Evolutionary conservation across 2,329 filamentous ascomycete species (phyloP).

Genomic region (Hypoxylon sp.): DNA sequence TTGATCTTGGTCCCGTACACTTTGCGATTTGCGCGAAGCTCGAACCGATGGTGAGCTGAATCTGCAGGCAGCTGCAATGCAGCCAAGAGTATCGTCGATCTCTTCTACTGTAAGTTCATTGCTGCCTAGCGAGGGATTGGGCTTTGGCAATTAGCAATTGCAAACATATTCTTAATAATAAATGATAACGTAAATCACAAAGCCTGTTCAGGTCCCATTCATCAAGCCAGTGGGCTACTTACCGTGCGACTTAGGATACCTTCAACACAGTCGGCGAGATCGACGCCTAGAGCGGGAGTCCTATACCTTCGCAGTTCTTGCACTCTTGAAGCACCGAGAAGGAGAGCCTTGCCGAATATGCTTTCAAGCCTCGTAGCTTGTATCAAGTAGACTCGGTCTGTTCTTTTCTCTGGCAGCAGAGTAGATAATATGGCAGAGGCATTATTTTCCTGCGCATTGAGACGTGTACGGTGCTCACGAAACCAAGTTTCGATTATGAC

Average conservation of each 20-base stretch:
- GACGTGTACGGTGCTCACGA: slow-evolving; percentile 67
- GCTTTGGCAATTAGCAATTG: slow-evolving; percentile 57
- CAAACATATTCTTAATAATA: neutral
- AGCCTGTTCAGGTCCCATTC: neutral
- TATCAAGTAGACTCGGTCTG: slow-evolving; percentile 83
- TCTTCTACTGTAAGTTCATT: slow-evolving; percentile 76
- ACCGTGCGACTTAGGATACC: slow-evolving; percentile 74
- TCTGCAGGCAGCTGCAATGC: slow-evolving; percentile 75
- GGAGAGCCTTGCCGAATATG: slow-evolving; percentile 77
- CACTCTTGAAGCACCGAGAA: slow-evolving; percentile 73
- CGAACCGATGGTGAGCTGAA: slow-evolving; percentile 79
- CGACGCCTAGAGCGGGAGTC: slow-evolving; percentile 68
- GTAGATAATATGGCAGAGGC: slow-evolving; percentile 79
- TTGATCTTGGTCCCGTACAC: slow-evolving; percentile 57
- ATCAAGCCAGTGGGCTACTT: slow-evolving; percentile 47
- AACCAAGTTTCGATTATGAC: slow-evolving; percentile 77
- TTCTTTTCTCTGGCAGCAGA: slow-evolving; percentile 81
- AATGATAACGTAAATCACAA: neutral
- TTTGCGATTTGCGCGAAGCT: slow-evolving; percentile 50
- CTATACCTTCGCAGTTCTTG: slow-evolving; percentile 75
- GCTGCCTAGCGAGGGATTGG: slow-evolving; percentile 58
- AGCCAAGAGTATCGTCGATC: slow-evolving; percentile 76
- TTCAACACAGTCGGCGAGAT: slow-evolving; percentile 81
- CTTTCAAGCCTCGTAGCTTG: slow-evolving; percentile 73
- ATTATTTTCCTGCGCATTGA: slow-evolving; percentile 71